A percentile compares a stretch with the other conserved stretches of the same genome.
phyloP scores from a whole-genome alignment of 2,329 filamentous ascomycete species.

The Periconia digitata region DNA sequence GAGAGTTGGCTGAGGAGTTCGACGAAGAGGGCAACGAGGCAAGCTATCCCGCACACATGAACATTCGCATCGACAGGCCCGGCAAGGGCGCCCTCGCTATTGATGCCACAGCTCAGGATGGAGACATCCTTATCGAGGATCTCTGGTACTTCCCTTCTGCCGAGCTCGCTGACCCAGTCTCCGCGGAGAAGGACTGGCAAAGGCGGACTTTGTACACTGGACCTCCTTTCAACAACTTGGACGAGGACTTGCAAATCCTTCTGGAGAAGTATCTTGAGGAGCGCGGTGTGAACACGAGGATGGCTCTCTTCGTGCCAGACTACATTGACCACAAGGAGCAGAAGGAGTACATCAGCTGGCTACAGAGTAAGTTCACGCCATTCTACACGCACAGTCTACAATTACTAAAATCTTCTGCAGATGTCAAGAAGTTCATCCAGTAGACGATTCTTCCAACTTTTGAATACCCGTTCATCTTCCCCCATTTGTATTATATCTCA shows the following conservation, averaged over 20 bases:
- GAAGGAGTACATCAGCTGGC: slow-evolving; percentile 91
- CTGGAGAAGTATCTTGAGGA: slow-evolving; percentile 94
- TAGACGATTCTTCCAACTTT: slow-evolving; percentile 23
- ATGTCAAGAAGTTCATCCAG: slow-evolving; percentile 83
- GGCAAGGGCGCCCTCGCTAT: slow-evolving; percentile 83
- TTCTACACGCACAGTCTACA: neutral
- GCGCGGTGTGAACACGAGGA: slow-evolving; percentile 81
- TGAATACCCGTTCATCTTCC: slow-evolving; percentile 7
- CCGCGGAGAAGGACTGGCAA: slow-evolving; percentile 74
- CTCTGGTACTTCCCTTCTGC: slow-evolving; percentile 83
- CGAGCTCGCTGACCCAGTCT: slow-evolving; percentile 73
- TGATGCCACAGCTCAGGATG: slow-evolving; percentile 83
- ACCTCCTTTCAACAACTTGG: slow-evolving; percentile 89
- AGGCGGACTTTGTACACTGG: slow-evolving; percentile 82
- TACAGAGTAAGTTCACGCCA: slow-evolving; percentile 56
- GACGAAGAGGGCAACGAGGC: slow-evolving; percentile 55
- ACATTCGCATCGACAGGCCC: slow-evolving; percentile 85
- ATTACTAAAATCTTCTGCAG: slow-evolving; percentile 44
- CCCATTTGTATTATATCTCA: slow-evolving; percentile 23
- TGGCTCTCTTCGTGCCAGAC: slow-evolving; percentile 90
- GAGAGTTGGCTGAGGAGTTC: slow-evolving; percentile 59
- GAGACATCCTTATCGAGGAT: slow-evolving; percentile 84
- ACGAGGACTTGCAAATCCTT: slow-evolving; percentile 91
- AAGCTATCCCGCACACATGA: slow-evolving; percentile 78
- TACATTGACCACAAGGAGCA: slow-evolving; percentile 99